A percentile compares a stretch with the other conserved stretches of the same genome.
Conservation (phyloP, 306 rosid species). For the Chamaecrista fasciculata region DNA sequence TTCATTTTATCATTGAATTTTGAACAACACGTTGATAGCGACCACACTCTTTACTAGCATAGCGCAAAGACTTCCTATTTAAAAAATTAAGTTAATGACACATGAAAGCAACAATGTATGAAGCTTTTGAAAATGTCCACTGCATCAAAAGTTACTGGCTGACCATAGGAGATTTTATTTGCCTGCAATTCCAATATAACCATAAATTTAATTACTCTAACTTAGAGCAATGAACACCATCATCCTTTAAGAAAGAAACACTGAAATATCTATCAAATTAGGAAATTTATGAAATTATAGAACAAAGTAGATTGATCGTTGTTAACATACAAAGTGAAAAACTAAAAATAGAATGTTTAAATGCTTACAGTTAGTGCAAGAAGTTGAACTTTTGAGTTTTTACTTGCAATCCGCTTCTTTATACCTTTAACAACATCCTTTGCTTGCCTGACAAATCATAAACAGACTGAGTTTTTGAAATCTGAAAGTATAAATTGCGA, state of each 20-base stretch:
- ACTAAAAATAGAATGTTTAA: not conserved
- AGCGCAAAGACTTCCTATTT: conserved; percentile 1
- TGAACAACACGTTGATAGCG: not conserved
- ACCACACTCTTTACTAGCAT: not conserved
- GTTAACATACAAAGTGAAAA: conserved; percentile 8
- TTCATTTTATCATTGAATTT: not conserved
- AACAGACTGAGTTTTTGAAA: conserved; percentile 26
- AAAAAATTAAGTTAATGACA: conserved; percentile 2
- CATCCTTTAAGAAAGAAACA: not conserved
- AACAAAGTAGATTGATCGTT: conserved; percentile 12
- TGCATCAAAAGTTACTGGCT: not conserved
- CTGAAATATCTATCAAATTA: not conserved
- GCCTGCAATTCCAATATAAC: not conserved
- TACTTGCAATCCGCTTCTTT: conserved; percentile 94
- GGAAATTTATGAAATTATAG: not conserved
- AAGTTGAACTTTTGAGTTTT: conserved; percentile 88
- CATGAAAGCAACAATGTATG: not conserved
- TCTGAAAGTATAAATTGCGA: not conserved
- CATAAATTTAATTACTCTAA: no score
- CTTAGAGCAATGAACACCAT: not conserved
- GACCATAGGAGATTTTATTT: not conserved
- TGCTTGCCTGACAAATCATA: conserved; percentile 70
- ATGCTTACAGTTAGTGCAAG: conserved; percentile 84
- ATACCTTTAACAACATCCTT: conserved; percentile 86
- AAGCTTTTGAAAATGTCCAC: not conserved